phyloP scores from a whole-genome alignment of 257 asterid genomes.

The Lithospermum erythrorhizon region DNA sequence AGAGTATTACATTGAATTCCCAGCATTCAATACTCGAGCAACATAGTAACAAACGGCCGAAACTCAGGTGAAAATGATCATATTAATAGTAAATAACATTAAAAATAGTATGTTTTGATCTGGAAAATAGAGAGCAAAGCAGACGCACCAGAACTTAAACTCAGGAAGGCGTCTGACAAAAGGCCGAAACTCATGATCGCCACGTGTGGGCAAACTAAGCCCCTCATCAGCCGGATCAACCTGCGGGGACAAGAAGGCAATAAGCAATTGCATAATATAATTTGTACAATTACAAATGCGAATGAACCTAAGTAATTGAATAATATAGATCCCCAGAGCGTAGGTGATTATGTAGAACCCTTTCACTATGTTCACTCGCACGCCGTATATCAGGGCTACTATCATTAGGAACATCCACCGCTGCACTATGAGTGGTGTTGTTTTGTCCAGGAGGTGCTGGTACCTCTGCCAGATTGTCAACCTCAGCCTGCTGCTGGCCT shows the following conservation, averaged over 20 bases:
- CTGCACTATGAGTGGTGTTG: conserved; percentile 33
- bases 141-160: conserved; percentile 42
- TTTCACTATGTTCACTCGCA: conserved; percentile 36
- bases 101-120: too few relatives aligned
- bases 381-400: conserved; percentile 34
- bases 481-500: too few relatives aligned
- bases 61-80: too few relatives aligned
- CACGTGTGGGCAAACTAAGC: conserved; percentile 35
- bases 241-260: conserved; percentile 50
- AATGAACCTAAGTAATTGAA: conserved; percentile 33
- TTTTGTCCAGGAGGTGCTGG: conserved; percentile 50
- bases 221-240: conserved; percentile 39
- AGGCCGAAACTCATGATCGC: conserved; percentile 55
- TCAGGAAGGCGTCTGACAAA: conserved; percentile 55
- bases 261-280: conserved; percentile 38
- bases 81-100: too few relatives aligned
- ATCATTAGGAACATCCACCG: conserved; percentile 52
- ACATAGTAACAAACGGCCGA: too few relatives aligned
- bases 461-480: conserved; percentile 25
- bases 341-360: conserved; percentile 60
- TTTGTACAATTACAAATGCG: too few relatives aligned
- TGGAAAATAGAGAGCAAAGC: too few relatives aligned
- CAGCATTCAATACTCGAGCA: too few relatives aligned
- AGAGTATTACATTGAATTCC: too few relatives aligned
- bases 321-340: conserved; percentile 47